A percentile compares a stretch with the other conserved stretches of the same genome.
Conservation (phyloP, 768 basidiomycete genomes). For the Russula virescens region DNA sequence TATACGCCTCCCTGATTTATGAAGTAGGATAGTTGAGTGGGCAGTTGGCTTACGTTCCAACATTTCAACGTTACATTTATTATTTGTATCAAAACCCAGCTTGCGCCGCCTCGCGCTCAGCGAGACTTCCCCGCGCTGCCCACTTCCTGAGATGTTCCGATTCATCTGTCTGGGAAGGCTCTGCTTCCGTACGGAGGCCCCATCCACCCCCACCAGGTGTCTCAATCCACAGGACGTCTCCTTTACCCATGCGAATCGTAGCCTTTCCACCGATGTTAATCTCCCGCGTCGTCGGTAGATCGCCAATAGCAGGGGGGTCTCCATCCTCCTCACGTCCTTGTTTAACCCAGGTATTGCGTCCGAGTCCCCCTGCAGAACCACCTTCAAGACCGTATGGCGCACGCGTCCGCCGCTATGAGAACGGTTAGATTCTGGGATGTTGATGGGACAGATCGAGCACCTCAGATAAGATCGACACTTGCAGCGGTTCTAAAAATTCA, state of each 20-base stretch:
- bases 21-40: too few relatives aligned
- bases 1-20: too few relatives aligned
- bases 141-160: constrained; percentile 41
- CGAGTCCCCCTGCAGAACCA: constrained; percentile 63
- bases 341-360: constrained; percentile 87
- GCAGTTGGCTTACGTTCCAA: too few relatives aligned
- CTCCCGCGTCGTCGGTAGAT: constrained; percentile 55
- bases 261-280: constrained; percentile 91
- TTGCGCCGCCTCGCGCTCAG: constrained; percentile 55
- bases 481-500: constrained; percentile 74
- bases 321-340: constrained; percentile 58
- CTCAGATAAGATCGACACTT: constrained; percentile 86
- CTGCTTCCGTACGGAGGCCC: constrained; percentile 39
- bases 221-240: constrained; percentile 73
- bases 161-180: constrained; percentile 27
- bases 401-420: constrained; percentile 64
- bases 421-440: neutral
- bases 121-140: constrained; percentile 69
- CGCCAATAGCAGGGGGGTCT: constrained; percentile 47
- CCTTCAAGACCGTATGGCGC: constrained; percentile 86
- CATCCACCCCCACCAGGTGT: constrained; percentile 92
- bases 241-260: constrained; percentile 82
- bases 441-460: constrained; percentile 34
- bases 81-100: constrained; percentile 40
- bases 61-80: too few relatives aligned